Evolutionary conservation across 805 yeast species (phyloP).

Genomic region (Metschnikowia drakensbergensis): DNA sequence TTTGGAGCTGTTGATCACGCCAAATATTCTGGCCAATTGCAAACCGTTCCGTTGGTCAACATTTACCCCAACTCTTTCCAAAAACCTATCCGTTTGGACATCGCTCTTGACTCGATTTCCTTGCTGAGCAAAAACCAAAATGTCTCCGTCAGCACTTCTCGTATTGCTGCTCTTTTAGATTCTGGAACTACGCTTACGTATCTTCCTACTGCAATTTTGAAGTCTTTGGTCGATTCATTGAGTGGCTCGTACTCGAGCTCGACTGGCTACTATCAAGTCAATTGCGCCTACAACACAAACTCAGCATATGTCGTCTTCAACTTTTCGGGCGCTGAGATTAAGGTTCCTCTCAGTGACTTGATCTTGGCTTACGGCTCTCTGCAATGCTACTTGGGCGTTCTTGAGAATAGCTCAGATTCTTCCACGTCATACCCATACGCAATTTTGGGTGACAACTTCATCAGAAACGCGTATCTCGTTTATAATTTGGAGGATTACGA

Average conservation of each 20-base stretch:
- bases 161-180: constrained; percentile 35
- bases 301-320: constrained; percentile 29
- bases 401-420: constrained; percentile 17
- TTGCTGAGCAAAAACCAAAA: constrained; percentile 16
- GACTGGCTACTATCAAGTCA: constrained; percentile 8
- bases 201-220: constrained; percentile 38
- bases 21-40: constrained; percentile 26
- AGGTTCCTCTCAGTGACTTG: constrained; percentile 43
- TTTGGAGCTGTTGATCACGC: constrained; percentile 45
- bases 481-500: constrained; percentile 57
- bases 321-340: constrained; percentile 56
- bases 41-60: constrained; percentile 46
- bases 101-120: constrained; percentile 42
- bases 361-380: constrained; percentile 16
- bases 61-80: constrained; percentile 9
- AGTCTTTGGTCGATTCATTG: constrained; percentile 12
- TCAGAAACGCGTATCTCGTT: constrained; percentile 61
- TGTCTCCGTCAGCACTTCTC: constrained; percentile 4
- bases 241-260: constrained; percentile 1
- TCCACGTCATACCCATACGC: constrained; percentile 51
- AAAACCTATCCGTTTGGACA: constrained; percentile 44
- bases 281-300: constrained; percentile 12
- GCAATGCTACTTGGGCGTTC: constrained; percentile 28
- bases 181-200: constrained; percentile 53
- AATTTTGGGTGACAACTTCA: constrained; percentile 63